Evolutionary conservation across 169 alveolate genomes (phyloP), one percentile per base, ranked within the genome.

Genomic region (Plasmodium relictum): DNA sequence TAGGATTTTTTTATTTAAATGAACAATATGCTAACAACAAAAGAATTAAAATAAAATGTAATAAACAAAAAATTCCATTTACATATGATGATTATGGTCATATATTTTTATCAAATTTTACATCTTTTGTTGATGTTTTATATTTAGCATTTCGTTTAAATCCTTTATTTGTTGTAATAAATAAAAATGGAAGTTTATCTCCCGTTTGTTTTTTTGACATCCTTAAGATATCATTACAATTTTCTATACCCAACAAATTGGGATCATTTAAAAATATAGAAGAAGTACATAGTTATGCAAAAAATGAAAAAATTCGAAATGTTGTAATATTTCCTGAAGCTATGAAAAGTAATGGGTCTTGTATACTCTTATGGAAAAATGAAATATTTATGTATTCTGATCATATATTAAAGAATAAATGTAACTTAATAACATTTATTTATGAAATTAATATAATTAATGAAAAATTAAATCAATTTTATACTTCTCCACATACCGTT

Each of bases 241-340:
- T 78, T 65, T 78, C 89, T 22, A 50, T 78, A 12, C 89, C 89
- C 5, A 65, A 78, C 14, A 63, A 78, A 22, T 63, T 39, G 12
- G 89, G 89, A 48, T 18, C 45, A n/a, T 78, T 78, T 78, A 78
- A 78, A 65, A 78, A 78, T 65, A 54, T 78, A 7, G 78, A 78
- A 78, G 70, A 78, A 50, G 76, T 78, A 65, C 78, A 78, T 45
- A 69, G 18, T 20, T 78, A 65, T 56, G 89, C 89, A 4, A 78
- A 66, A 42, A 78, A 63, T 78, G 52, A 65, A 45, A 78, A 78
- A 78, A 78, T 78, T 26, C 58, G 45, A 24, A 63, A 48, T 37
- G 50, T 78, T 63, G 89, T 78, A n/a, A 78, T 78, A 63, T 78
- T 78, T 65, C 89, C 89, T 9, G 89, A 78, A 65, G 76, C 78